Evolutionary conservation across 1,284 basidiomycete genomes (phyloP).

Genomic region (Fomitopsis schrenkii): DNA sequence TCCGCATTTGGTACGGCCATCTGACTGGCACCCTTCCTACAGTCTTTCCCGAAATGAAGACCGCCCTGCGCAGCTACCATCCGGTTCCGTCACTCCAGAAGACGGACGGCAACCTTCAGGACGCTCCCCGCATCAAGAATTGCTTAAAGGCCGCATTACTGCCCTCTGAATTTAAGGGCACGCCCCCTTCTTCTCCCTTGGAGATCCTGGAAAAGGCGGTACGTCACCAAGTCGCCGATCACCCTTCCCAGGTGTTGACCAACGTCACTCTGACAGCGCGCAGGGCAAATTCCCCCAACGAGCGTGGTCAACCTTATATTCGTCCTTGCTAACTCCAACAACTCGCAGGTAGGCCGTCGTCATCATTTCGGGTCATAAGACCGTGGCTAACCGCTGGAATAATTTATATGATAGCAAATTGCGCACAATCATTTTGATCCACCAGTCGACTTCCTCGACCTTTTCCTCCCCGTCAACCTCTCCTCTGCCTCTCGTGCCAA

Average conservation of each 20-base stretch:
- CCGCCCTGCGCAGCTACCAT: constrained; percentile 77
- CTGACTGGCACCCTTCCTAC: constrained; percentile 5
- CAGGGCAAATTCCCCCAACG: constrained; percentile 65
- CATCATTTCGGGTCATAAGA: background rate
- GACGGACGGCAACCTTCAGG: constrained; percentile 73
- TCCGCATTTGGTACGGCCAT: constrained; percentile 3
- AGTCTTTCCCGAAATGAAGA: constrained; percentile 83
- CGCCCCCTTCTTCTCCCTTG: constrained; percentile 65
- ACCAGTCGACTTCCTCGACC: constrained; percentile 72
- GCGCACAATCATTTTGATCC: constrained; percentile 71
- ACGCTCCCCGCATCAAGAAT: constrained; percentile 78
- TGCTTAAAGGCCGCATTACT: constrained; percentile 74
- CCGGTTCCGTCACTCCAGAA: constrained; percentile 79
- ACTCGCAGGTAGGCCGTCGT: constrained; percentile 23
- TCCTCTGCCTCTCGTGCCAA: constrained; percentile 68
- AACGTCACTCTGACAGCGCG: constrained; percentile 35
- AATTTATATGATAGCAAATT: constrained; percentile 46
- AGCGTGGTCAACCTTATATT: constrained; percentile 79
- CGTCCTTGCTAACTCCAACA: constrained; percentile 49
- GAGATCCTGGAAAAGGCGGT: constrained; percentile 66
- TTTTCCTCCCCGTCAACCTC: constrained; percentile 73
- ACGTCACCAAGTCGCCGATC: constrained; percentile 23
- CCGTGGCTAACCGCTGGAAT: constrained; percentile 9
- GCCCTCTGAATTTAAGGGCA: constrained; percentile 62
- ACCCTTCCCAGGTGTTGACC: constrained; percentile 3